These are phyloP conservation scores for Heliamphora exappendiculata DNA, from an alignment of 148 eudicot species.

Conservation along the genomic window DNA sequence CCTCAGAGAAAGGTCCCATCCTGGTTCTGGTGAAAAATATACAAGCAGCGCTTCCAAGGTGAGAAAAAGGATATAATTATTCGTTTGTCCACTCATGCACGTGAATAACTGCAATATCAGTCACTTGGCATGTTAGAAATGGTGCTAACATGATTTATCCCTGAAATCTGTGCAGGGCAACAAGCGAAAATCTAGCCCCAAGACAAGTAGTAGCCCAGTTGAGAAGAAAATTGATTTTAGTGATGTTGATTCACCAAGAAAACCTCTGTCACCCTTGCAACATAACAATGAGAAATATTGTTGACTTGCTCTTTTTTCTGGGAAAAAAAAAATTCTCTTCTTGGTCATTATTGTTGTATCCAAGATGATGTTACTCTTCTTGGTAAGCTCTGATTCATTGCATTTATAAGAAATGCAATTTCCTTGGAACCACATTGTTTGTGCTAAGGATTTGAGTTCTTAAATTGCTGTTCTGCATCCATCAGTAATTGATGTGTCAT, in stretches of 20 bases:
- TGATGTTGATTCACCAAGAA: slow-evolving; percentile 47
- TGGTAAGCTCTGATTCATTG: slow-evolving; percentile 9
- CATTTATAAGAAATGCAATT: neutral
- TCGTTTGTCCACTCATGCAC: neutral
- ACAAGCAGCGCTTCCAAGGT: slow-evolving; percentile 59
- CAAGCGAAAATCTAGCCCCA: slow-evolving; percentile 64
- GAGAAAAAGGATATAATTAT: slow-evolving; percentile 6
- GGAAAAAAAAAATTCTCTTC: neutral
- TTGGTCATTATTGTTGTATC: slow-evolving; percentile 10
- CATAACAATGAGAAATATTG: slow-evolving; percentile 19
- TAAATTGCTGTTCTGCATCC: too few relatives aligned
- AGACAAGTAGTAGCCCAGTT: slow-evolving; percentile 47
- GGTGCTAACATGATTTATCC: neutral
- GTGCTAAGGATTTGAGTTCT: too few relatives aligned
- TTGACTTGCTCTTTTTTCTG: neutral
- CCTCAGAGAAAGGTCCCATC: slow-evolving; percentile 39
- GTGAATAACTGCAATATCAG: neutral
- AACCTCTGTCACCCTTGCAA: slow-evolving; percentile 62
- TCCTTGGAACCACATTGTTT: neutral
- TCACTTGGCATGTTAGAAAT: neutral
- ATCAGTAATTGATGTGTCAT: too few relatives aligned
- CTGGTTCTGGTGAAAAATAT: slow-evolving; percentile 59
- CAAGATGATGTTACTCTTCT: slow-evolving; percentile 5
- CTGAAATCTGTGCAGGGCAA: slow-evolving; percentile 40
- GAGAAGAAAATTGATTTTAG: slow-evolving; percentile 52